Evolutionary conservation across 1,139 yeast species (phyloP), one percentile per base, ranked within the genome.

Genomic region (Starmera stellimalicola): DNA sequence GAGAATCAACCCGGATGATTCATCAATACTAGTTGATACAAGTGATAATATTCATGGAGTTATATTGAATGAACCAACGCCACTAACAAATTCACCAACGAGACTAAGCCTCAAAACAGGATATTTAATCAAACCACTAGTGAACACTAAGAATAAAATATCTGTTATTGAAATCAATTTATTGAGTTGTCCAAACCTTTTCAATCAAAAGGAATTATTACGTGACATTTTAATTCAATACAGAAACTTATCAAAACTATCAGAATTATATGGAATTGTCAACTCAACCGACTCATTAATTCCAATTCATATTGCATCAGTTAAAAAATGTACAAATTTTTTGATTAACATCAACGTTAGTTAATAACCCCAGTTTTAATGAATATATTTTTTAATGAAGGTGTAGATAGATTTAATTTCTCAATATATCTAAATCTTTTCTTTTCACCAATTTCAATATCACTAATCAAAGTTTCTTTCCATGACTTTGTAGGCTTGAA

Each of bases 301-400:
- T 2, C 96, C 96, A n/a, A 82, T 94, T 85, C 95, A 85, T 54
- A 68, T 84, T 20, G 62, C 73, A 20, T 84, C 94, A 0, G 94
- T 84, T 6, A 69, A 72, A 22, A 83, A 81, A 50, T 65, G 77
- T 44, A 54, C 80, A 48, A 70, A 65, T 30, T 55, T 55, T 17
- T 41, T 69, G 26, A 60, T 63, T 2, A 72, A 69, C 45, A 40
- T 67, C 4, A 52, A 54, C 19, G 65, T 65, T 10, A 54, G 51
- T 32, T 11, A 18, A 19, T 17, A 12, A n/a, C 14, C 6, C 7
- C 7, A 10, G 25, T 11, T 20, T n/a, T 4, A 10, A 19, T 10
- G 4, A 27, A 10, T 16, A 26, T 10, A 19, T 16, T 17, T 22
- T 29, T 12, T 19, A 20, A 18, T 23, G 27, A 8, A 18, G 14